Evolutionary conservation across 2,329 filamentous ascomycete genomes (phyloP), one percentile per base, ranked within the genome.

Genomic region (Xylaria sp.): DNA sequence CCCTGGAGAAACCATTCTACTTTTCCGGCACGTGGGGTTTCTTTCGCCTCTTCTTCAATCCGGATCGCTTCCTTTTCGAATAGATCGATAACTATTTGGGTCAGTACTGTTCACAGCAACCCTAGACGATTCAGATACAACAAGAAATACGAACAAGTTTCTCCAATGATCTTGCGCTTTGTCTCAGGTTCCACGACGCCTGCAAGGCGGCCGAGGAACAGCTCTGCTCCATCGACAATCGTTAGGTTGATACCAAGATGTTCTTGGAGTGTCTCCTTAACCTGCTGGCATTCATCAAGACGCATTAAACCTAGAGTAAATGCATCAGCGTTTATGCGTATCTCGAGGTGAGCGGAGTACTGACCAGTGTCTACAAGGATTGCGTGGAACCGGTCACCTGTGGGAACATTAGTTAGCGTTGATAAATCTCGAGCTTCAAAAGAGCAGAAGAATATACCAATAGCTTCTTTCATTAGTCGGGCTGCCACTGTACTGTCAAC

Each of bases 101-200:
- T 62, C 53, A 69, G 53, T 52, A 63, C n/a, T 15, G 18, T 6
- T 25, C 63, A 71, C 32, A 72, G 56, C 20, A 53, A 43, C 18
- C 18, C 39, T 43, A n/a, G 6, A 43, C 7, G 18, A n/a, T 9
- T n/a, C n/a, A 9, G n/a, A 0, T 1, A 12, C 10, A 41, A 20
- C 4, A 28, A 67, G 72, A 65, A 64, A 18, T 20, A 71, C 71
- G 41, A 10, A 80, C 75, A 85, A 48, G 87, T 92, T 70, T 85
- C 87, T 64, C 94, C 94, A 69, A 97, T 97, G 74, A 97, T 90
- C 82, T 97, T 97, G 63, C 94, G 87, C 86, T 97, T 97, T 77
- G 87, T 87, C 81, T 98, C 94, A 0, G 95, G 94, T 34, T 90
- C 93, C 0, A 82, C 83, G 30, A 97, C 88, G 20, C 93, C 95